These are phyloP conservation scores for Rhodotorula sp. DNA, from an alignment of 1,284 basidiomycete genomes.

Conservation along the genomic window DNA sequence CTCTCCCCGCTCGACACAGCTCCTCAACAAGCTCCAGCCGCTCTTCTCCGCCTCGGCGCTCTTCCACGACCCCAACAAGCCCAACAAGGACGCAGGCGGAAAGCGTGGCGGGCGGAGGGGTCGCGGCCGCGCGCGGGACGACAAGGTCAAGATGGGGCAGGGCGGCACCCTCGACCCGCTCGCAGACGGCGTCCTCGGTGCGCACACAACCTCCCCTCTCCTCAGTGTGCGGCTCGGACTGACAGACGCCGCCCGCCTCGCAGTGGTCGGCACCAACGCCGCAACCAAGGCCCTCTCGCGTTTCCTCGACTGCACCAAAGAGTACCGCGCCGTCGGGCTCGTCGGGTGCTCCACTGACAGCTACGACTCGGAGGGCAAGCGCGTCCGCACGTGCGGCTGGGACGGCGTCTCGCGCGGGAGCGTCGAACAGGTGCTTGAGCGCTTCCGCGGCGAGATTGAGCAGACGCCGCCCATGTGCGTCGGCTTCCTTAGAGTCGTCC, in stretches of 20 bases:
- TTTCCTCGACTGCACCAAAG: constrained; percentile 91
- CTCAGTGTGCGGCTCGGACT: background rate
- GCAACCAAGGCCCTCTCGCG: constrained; percentile 85
- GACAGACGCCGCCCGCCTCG: background rate
- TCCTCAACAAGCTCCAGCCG: constrained; percentile 83
- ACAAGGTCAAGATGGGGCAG: constrained; percentile 77
- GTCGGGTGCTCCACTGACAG: constrained; percentile 93
- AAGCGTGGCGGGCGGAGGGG: constrained; percentile 31
- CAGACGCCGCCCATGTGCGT: constrained; percentile 89
- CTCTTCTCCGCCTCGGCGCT: constrained; percentile 75
- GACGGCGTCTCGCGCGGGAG: constrained; percentile 76
- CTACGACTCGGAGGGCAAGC: constrained; percentile 84
- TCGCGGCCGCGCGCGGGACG: constrained; percentile 25
- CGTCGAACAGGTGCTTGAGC: constrained; percentile 69
- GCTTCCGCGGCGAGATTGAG: constrained; percentile 82
- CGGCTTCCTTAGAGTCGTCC: constrained; percentile 5
- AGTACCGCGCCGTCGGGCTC: constrained; percentile 87
- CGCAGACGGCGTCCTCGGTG: constrained; percentile 88
- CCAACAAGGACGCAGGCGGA: constrained; percentile 1
- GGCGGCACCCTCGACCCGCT: constrained; percentile 95
- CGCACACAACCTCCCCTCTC: constrained; percentile 38
- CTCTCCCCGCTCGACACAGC: constrained; percentile 45
- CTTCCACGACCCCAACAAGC: constrained; percentile 56
- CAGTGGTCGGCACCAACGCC: constrained; percentile 86
- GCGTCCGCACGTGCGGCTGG: constrained; percentile 69